Base-by-base conservation (phyloP, 139 green algal genomes). In the Chlorella sp. region DNA sequence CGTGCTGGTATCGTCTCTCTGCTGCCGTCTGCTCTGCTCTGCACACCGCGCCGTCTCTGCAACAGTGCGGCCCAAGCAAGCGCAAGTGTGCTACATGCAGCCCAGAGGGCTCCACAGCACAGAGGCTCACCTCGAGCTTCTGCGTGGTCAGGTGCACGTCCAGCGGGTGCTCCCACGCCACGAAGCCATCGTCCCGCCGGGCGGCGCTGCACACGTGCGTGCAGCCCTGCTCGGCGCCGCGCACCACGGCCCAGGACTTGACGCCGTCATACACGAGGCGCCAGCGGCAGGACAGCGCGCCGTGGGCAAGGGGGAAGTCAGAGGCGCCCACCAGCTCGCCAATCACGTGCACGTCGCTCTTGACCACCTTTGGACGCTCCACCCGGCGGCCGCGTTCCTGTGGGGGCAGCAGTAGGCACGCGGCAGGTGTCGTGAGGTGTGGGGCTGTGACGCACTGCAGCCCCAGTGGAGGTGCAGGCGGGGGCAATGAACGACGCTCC, bases 121-220 rank as follows among this genome's bases (percentile, higher is more conserved):
- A n/a, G n/a, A n/a, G n/a, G n/a, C n/a, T n/a, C 59, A 74, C 76
- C 76, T 81, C 70, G 30, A 81, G 70, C 65, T 69, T 81, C 66
- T 81, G 70, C 23, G 76, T 81, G 20, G 62, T 60, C 71, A 81
- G 31, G 66, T 77, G 70, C 1, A 81, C 23, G 36, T 81, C 70
- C 55, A 81, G 31, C 31, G 76, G 76, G 55, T 81, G 76, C 70
- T 81, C 76, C 76, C 76, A 81, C n/a, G 72, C 71, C 6, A 81
- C 55, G 26, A 74, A 49, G 33, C 62, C 59, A 30, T 75, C 76
- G 65, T 80, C 74, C 2, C 20, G 27, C 27, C 30, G 20, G 1
- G 6, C 61, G 17, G 31, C 62, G 42, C 49, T 49, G 69, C 34
- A 72, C 22, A 71, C 74, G 23, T 80, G 74, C 6, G 74, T 75